phyloP scores from a whole-genome alignment of 2,329 filamentous ascomycete species.

The Curvularia sp. region DNA sequence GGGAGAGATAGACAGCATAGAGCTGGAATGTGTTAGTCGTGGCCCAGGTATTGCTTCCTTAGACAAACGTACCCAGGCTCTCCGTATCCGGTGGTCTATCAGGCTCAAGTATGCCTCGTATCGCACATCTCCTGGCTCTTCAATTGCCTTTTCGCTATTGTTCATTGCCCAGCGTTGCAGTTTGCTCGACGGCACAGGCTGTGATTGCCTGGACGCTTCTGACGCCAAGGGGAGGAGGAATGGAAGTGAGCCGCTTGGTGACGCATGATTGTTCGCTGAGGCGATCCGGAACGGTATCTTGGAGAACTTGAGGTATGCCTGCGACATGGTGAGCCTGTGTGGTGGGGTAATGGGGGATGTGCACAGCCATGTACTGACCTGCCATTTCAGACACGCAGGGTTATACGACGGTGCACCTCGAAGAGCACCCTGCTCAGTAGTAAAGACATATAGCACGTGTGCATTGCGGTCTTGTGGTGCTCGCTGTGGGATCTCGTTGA shows the following conservation, averaged over 20 bases:
- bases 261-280: constrained; percentile 90
- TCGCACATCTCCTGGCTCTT: constrained; percentile 62
- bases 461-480: constrained; percentile 57
- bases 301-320: constrained; percentile 85
- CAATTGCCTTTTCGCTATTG: constrained; percentile 35
- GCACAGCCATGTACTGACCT: constrained; percentile 64
- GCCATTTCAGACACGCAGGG: constrained; percentile 93
- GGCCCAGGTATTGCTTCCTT: not conserved
- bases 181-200: constrained; percentile 66
- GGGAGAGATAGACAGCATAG: constrained; percentile 79
- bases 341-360: not conserved
- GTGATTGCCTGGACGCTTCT: constrained; percentile 46
- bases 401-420: constrained; percentile 79
- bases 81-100: constrained; percentile 77
- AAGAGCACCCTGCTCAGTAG: constrained; percentile 67
- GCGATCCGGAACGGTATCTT: constrained; percentile 70
- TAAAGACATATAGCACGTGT: constrained; percentile 79
- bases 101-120: constrained; percentile 81
- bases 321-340: constrained; percentile 20
- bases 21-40: constrained; percentile 58
- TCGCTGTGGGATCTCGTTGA: constrained; percentile 76
- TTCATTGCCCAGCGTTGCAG: constrained; percentile 73
- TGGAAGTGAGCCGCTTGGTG: constrained; percentile 84
- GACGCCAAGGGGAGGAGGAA: constrained; percentile 72
- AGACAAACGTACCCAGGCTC: constrained; percentile 73